Evolutionary conservation across 805 yeast species (phyloP).

Genomic region (Danielia reshetovae): DNA sequence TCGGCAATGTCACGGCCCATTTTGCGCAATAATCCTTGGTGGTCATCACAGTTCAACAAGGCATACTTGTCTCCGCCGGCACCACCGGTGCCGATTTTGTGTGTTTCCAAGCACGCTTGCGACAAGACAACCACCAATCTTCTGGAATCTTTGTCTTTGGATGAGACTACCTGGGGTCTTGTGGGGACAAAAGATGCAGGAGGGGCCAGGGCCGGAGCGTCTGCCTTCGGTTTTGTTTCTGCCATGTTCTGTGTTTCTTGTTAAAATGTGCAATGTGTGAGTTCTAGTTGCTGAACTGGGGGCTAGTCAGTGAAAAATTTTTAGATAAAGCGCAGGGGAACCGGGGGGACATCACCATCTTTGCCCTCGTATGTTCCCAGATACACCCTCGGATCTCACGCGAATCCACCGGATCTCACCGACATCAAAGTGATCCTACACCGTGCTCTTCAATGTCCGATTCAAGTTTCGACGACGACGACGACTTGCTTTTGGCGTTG

Average conservation of each 20-base stretch:
- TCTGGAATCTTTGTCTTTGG: conserved; percentile 82
- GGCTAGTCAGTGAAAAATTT: neutral
- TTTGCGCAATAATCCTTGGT: conserved; percentile 89
- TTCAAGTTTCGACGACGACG: conserved; percentile 35
- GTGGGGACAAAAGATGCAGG: conserved; percentile 79
- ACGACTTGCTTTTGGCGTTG: conserved; percentile 48
- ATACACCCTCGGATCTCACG: neutral
- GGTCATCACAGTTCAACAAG: conserved; percentile 94
- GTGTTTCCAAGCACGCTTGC: conserved; percentile 94
- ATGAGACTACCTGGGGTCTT: conserved; percentile 75
- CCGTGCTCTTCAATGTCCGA: conserved; percentile 21
- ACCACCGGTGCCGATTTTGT: conserved; percentile 74
- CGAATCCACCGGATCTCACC: too few relatives aligned
- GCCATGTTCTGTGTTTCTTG: conserved; percentile 1
- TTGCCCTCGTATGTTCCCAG: neutral
- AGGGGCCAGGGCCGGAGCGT: conserved; percentile 7
- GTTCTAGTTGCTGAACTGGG: too few relatives aligned
- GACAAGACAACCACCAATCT: conserved; percentile 91
- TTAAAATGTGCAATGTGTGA: too few relatives aligned
- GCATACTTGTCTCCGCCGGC: conserved; percentile 88
- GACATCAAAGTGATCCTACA: too few relatives aligned
- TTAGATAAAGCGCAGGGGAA: neutral
- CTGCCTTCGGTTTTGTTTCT: neutral
- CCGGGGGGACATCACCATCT: neutral
- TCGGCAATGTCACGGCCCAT: conserved; percentile 98